Evolutionary conservation across 2,329 filamentous ascomycete species (phyloP).

Genomic region (Tolypocladium guangdongense): DNA sequence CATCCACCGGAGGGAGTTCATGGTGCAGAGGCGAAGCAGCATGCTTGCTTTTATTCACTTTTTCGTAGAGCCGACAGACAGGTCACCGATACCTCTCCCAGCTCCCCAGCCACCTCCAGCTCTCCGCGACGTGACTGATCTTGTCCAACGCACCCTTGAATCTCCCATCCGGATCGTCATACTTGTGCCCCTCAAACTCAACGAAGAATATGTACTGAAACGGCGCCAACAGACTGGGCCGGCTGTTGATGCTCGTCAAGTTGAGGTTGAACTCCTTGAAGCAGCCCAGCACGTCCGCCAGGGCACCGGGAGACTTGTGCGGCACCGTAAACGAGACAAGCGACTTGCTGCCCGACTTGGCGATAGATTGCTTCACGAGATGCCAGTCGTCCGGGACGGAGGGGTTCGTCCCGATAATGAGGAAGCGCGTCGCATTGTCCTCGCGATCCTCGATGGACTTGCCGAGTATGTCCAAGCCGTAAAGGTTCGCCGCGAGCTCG

Average conservation of each 20-base stretch:
- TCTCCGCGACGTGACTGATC: conserved; percentile 46
- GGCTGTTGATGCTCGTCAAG: conserved; percentile 79
- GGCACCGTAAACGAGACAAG: conserved; percentile 76
- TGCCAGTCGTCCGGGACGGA: conserved; percentile 14
- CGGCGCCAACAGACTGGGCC: conserved; percentile 61
- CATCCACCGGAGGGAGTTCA: background rate
- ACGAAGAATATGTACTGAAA: conserved; percentile 96
- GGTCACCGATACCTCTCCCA: conserved; percentile 37
- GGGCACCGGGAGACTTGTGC: conserved; percentile 66
- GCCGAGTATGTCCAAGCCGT: conserved; percentile 59
- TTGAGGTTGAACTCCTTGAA: conserved; percentile 68
- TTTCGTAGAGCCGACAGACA: background rate
- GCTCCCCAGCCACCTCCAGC: conserved; percentile 59
- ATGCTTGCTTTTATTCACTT: background rate
- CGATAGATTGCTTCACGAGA: conserved; percentile 13
- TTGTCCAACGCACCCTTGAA: conserved; percentile 51
- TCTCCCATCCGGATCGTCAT: conserved; percentile 38
- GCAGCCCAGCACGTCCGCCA: conserved; percentile 69
- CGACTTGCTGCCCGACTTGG: conserved; percentile 44
- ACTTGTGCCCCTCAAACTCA: conserved; percentile 61
- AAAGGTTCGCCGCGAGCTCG: conserved; percentile 56
- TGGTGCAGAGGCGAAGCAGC: background rate
- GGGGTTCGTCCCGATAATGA: conserved; percentile 44
- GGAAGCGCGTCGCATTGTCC: conserved; percentile 72
- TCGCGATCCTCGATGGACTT: conserved; percentile 59